Conservation (phyloP, 2,329 filamentous ascomycete species). For the Chaetomium sp. region DNA sequence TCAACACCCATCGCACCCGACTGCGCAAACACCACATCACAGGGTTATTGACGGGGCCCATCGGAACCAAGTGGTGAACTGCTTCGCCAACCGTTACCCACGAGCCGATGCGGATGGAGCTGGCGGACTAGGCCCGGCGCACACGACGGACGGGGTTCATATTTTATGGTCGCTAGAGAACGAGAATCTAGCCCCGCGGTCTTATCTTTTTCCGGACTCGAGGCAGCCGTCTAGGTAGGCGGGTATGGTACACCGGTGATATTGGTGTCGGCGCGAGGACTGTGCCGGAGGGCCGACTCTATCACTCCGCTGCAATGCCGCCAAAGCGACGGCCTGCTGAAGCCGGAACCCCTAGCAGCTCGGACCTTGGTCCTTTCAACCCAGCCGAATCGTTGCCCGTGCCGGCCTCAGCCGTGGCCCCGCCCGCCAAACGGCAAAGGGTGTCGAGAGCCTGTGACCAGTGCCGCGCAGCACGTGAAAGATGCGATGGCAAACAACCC, state of each 20-base stretch:
- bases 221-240: not conserved
- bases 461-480: constrained; percentile 61
- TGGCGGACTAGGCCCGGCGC: not conserved
- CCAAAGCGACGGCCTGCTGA: constrained; percentile 33
- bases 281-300: constrained; percentile 2
- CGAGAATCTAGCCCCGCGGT: not conserved
- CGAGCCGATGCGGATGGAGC: not conserved
- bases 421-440: constrained; percentile 51
- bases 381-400: constrained; percentile 8
- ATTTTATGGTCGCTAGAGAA: too few species aligned
- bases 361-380: not conserved
- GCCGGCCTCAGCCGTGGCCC: constrained; percentile 11
- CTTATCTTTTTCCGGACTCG: not conserved
- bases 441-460: constrained; percentile 65
- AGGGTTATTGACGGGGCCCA: not conserved
- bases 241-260: constrained; percentile 9
- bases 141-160: too few species aligned
- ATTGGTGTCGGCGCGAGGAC: constrained; percentile 4
- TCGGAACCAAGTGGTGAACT: not conserved
- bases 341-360: constrained; percentile 10
- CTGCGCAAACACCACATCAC: too few species aligned
- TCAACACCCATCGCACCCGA: too few species aligned
- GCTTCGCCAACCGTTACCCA: not conserved
- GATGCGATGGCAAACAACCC: constrained; percentile 64
- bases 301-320: constrained; percentile 29